Evolutionary conservation across 768 basidiomycete genomes (phyloP), one percentile per base, ranked within the genome.

Genomic region (Macrolepiota fuliginosa): DNA sequence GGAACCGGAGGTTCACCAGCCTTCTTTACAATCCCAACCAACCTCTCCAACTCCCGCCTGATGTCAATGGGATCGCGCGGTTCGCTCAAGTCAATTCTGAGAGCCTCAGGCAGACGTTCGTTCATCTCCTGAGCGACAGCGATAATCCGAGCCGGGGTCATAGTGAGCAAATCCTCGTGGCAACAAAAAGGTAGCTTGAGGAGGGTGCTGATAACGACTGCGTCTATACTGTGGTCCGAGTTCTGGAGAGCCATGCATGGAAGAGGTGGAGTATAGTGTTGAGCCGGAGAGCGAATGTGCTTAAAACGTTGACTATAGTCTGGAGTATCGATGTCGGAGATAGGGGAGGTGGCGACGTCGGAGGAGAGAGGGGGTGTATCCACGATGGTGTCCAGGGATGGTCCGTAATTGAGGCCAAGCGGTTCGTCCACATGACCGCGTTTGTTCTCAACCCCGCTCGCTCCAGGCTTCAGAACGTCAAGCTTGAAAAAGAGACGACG

Each of bases 121-220:
- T 91, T 91, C 50, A 91, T 77, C 9, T 74, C 64, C 15, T 66
- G 64, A 4, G 86, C 88, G 15, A 87, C 87, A 0, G 59, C 69
- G 50, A 85, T 68, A 47, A 91, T 82, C 62, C 83, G 76, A 1
- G 70, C 49, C 45, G 82, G 83, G 3, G 81, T 66, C 89, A 91
- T 90, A 0, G 81, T 79, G 57, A 89, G 67, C 45, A 90, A 79
- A 65, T 91, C 88, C 62, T 88, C 87, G 68, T 91, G 88, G 71
- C 87, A 89, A 72, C 86, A 88, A 73, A 90, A 91, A 0, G 88
- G 88, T 10, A 81, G 74, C 24, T 70, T 71, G 45, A 79, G 74
- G 12, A 91, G 77, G 5, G 88, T 79, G 0, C 86, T 89, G 69
- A 90, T 83, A 40, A 90, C 77, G 45, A 90, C 74, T 7, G 82